Percentiles rank a stretch among this genome's conserved stretches.
phyloP scores from a whole-genome alignment of 257 asterid species.

The Cinchona pubescens region DNA sequence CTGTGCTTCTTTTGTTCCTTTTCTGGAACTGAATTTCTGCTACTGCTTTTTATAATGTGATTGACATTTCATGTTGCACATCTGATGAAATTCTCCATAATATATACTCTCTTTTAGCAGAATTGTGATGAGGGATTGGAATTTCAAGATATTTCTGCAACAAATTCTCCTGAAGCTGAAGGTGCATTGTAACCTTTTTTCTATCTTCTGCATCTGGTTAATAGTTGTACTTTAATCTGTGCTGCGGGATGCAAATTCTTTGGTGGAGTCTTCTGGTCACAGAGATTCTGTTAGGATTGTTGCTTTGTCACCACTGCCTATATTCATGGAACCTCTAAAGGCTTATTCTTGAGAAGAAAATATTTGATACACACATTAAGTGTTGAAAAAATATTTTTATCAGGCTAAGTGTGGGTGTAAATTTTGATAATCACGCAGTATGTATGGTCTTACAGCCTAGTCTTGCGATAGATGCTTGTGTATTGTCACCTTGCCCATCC shows the following conservation, averaged over 20 bases:
- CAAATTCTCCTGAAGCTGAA: constrained; percentile 39
- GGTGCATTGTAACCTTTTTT: constrained; percentile 36
- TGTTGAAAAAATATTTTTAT: not conserved
- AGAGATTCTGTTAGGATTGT: not conserved
- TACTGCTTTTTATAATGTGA: not conserved
- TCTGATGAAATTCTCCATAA: not conserved
- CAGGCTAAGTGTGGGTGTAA: not conserved
- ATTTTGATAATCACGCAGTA: not conserved
- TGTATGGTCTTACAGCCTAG: not conserved
- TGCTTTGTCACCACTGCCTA: not conserved
- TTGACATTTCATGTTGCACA: not conserved
- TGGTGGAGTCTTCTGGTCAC: not conserved
- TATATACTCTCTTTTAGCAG: constrained; percentile 40
- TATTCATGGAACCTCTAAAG: not conserved
- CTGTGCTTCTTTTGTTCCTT: not conserved
- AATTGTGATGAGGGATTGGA: constrained; percentile 31
- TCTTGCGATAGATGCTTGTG: not conserved
- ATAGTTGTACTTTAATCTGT: not conserved
- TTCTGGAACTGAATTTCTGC: not conserved
- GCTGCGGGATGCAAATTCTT: not conserved
- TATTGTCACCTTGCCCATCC: not conserved
- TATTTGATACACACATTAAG: not conserved
- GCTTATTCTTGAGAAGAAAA: not conserved
- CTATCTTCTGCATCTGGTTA: constrained; percentile 14
- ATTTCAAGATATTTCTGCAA: constrained; percentile 32